A percentile compares a stretch with the other conserved stretches of the same genome.
Conservation (phyloP, 305 asterid species). For the Salvia sclarea region DNA sequence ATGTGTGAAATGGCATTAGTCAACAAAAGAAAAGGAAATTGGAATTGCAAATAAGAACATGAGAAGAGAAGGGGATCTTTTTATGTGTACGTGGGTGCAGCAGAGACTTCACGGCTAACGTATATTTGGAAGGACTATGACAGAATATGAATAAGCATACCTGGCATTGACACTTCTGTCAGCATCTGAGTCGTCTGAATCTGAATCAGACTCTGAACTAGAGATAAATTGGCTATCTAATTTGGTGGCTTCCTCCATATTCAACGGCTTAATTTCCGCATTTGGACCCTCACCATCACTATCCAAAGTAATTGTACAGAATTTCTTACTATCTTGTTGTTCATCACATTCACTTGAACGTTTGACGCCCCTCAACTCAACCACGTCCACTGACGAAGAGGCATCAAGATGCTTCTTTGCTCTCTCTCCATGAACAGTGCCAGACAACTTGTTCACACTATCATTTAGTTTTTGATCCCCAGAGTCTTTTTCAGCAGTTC, state of each 20-base stretch:
- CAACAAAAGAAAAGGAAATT: neutral
- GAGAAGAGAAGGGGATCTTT: neutral
- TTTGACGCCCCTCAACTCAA: conserved; percentile 46
- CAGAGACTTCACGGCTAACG: neutral
- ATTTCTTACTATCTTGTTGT: conserved; percentile 35
- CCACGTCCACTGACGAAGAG: conserved; percentile 36
- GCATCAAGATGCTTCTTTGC: conserved; percentile 36
- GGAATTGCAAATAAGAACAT: neutral
- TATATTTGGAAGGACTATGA: neutral
- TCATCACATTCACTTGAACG: conserved; percentile 47
- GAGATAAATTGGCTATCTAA: conserved; percentile 47
- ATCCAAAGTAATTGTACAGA: conserved; percentile 39
- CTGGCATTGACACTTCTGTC: conserved; percentile 44
- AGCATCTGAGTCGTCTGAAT: conserved; percentile 62
- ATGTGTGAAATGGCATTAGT: neutral
- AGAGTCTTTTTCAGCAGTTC: conserved; percentile 31
- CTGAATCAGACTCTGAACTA: conserved; percentile 73
- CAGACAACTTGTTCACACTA: conserved; percentile 34
- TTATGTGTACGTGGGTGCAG: neutral
- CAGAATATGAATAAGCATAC: conserved; percentile 42
- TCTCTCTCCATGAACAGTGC: conserved; percentile 41
- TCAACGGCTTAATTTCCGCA: conserved; percentile 38
- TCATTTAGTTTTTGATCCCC: conserved; percentile 30
- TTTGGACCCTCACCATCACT: conserved; percentile 46
- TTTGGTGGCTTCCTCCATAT: conserved; percentile 49